Base-by-base conservation (phyloP, 352 stramenopile genomes). In the Elongisporangium senticosum region DNA sequence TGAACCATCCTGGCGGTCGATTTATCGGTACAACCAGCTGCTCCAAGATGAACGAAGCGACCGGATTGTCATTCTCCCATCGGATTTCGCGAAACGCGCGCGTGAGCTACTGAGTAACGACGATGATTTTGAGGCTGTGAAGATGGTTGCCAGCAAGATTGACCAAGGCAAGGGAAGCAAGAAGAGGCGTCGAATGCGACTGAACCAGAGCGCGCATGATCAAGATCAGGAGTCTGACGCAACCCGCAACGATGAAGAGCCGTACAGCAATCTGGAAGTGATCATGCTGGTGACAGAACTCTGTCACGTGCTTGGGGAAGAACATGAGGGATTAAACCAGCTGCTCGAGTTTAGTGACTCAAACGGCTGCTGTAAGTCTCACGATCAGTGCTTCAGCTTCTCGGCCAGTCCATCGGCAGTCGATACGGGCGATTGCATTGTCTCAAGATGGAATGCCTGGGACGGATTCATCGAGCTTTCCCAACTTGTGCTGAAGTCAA, bases 251-350 rank as follows among this genome's bases (percentile, higher is more conserved):
- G 13, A 47, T 4, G 15, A 19, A 17, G 51, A 50, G 7, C 15
- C 22, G 17, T 51, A 74, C 7, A 62, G 58, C 14, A 51, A 51
- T 17, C 49, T 40, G 13, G 65, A 74, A 22, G 49, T 68, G 4
- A 55, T 69, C 19, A 23, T 65, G 40, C 49, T 79, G 7, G 57
- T 74, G 14, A 56, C 57, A 1, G 61, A 72, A 13, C 53, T 79
- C 10, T 21, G 55, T 0, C 61, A 65, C 22, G 53, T 73, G 5
- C 70, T 79, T 50, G 71, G 65, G 8, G 68, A 76, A 26, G 62
- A 72, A 4, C 65, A 74, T 26, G 33, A 48, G 14, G 55, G 59
- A 11, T 43, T 79, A n/a, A 66, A 57, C 17, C 53, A 62, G 20
- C 37, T 79, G 10, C 61, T 79, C 0, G 61, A 55, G 15, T 61